Conservation (phyloP, 169 alveolate genomes). For the Toxoplasma gondii region DNA sequence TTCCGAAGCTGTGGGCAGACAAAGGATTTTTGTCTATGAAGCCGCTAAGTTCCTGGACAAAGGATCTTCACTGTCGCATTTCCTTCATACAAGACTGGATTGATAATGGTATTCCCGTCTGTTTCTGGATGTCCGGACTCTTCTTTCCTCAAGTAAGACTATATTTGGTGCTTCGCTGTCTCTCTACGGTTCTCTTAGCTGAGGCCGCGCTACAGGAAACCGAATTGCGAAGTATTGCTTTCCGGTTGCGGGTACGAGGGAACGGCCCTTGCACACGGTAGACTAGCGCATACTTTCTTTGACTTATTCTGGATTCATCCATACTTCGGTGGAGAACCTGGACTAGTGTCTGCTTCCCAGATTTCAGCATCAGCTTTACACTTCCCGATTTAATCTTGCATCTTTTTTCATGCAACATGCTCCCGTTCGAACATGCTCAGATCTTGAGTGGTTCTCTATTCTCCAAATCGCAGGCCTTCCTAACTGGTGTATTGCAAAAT, state of each 20-base stretch:
- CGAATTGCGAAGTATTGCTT: no score
- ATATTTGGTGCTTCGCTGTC: conserved; percentile 78
- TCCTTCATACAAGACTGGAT: conserved; percentile 90
- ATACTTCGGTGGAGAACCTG: no score
- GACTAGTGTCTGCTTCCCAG: no score
- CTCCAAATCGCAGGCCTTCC: conserved; percentile 87
- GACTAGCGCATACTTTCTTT: no score
- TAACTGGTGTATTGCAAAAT: conserved; percentile 92
- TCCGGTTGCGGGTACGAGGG: no score
- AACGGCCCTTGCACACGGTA: no score
- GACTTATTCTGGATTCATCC: no score
- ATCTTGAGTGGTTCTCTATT: conserved; percentile 91
- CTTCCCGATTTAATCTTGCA: conserved; percentile 84
- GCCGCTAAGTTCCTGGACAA: conserved; percentile 87
- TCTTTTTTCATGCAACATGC: conserved; percentile 82
- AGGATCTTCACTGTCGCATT: conserved; percentile 84
- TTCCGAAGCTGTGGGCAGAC: conserved; percentile 89
- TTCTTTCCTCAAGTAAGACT: conserved; percentile 89
- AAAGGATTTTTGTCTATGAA: conserved; percentile 91
- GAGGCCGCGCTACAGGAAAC: no score
- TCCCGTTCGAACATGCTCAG: conserved; percentile 36
- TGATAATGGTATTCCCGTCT: conserved; percentile 87
- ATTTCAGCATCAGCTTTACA: conserved; percentile 69
- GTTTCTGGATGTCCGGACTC: conserved; percentile 90
- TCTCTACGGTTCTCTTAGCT: no score